phyloP scores from a whole-genome alignment of 257 asterid genomes.

The Solanum appendiculatum region DNA sequence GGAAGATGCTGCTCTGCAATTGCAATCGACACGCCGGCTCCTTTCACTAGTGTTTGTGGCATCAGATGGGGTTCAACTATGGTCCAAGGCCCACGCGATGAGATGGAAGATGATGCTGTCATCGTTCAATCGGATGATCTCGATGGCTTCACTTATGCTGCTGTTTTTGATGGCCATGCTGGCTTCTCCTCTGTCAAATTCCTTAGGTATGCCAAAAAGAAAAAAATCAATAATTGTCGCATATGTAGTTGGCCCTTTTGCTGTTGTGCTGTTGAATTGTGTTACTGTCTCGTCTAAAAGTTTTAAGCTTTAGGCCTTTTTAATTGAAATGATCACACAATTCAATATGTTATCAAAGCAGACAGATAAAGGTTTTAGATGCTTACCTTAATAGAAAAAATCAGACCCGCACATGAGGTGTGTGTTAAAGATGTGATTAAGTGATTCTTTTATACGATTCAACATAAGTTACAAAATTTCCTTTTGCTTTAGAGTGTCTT shows the following conservation, averaged over 20 bases:
- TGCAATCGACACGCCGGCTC: slow-evolving; percentile 63
- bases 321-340: not conserved
- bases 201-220: slow-evolving; percentile 40
- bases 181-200: slow-evolving; percentile 80
- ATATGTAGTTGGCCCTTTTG: not conserved
- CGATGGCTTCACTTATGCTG: slow-evolving; percentile 69
- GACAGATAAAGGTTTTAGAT: not conserved
- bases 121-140: slow-evolving; percentile 53
- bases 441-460: not conserved
- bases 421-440: not conserved
- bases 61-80: slow-evolving; percentile 72
- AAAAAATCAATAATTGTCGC: not conserved
- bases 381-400: not conserved
- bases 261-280: not conserved
- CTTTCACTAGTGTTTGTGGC: slow-evolving; percentile 40
- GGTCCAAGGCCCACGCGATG: slow-evolving; percentile 81
- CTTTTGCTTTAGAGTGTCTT: not conserved
- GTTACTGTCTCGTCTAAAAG: not conserved
- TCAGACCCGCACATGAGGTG: not conserved
- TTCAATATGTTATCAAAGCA: not conserved
- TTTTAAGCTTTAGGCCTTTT: not conserved
- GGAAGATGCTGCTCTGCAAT: slow-evolving; percentile 55
- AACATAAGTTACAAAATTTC: not conserved
- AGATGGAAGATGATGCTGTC: slow-evolving; percentile 89
- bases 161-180: slow-evolving; percentile 93